These are phyloP conservation scores for Penicillium pancosmium DNA, from an alignment of 495 filamentous ascomycete species.

Conservation along the genomic window DNA sequence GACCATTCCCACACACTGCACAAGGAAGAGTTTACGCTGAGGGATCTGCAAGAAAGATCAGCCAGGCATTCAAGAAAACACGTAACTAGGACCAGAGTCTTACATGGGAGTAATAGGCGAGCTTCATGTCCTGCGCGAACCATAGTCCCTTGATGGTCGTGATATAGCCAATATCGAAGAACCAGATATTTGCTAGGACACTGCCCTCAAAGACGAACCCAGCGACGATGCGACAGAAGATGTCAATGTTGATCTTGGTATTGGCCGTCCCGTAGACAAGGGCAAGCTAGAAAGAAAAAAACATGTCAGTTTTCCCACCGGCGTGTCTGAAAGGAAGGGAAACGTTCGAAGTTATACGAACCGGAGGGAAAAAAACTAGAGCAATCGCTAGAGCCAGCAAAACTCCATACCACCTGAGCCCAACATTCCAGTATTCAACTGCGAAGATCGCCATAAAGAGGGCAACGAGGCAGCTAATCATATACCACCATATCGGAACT, in stretches of 20 bases:
- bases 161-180: slow-evolving; percentile 71
- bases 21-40: slow-evolving; percentile 68
- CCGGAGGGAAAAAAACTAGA: slow-evolving; percentile 48
- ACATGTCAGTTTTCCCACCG: slow-evolving; percentile 24
- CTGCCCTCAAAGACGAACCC: slow-evolving; percentile 78
- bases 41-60: slow-evolving; percentile 54
- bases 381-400: slow-evolving; percentile 75
- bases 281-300: slow-evolving; percentile 70
- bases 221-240: slow-evolving; percentile 76
- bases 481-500: slow-evolving; percentile 78
- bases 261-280: slow-evolving; percentile 88
- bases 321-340: not conserved
- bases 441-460: slow-evolving; percentile 76
- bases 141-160: slow-evolving; percentile 82
- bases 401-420: slow-evolving; percentile 68
- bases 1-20: slow-evolving; percentile 65
- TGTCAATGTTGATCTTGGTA: slow-evolving; percentile 77
- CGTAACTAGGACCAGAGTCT: not conserved
- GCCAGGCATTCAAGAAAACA: not conserved
- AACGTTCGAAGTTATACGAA: slow-evolving; percentile 6
- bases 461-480: slow-evolving; percentile 68
- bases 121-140: slow-evolving; percentile 83
- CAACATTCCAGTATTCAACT: slow-evolving; percentile 72
- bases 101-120: slow-evolving; percentile 82
- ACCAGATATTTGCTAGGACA: slow-evolving; percentile 88